These are phyloP conservation scores for Solanum hybrid DNA, from an alignment of 305 asterid species.

Conservation along the genomic window DNA sequence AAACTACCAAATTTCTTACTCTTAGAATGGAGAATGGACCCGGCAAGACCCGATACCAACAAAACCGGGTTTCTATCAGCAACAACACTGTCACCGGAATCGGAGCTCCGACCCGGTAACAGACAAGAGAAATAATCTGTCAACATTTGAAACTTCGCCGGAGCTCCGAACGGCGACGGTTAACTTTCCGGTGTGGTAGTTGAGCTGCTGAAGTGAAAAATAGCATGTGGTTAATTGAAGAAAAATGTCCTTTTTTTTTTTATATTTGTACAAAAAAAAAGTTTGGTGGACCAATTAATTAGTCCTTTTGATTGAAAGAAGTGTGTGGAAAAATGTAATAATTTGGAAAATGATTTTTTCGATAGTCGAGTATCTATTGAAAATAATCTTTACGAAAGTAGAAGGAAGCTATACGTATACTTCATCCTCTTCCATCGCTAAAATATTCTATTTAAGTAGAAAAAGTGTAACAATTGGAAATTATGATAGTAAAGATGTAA, in stretches of 20 bases:
- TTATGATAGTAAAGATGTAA: neutral
- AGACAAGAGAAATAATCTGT: conserved; percentile 8
- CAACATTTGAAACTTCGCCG: neutral
- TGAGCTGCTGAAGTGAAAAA: neutral
- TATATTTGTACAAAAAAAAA: neutral
- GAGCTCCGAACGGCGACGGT: conserved; percentile 3
- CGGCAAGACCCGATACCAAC: conserved; percentile 59
- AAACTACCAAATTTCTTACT: conserved; percentile 39
- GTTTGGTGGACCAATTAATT: neutral
- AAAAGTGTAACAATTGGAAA: neutral
- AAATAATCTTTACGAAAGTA: neutral
- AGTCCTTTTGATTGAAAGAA: neutral
- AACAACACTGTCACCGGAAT: conserved; percentile 10
- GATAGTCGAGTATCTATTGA: accelerated
- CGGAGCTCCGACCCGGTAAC: conserved; percentile 17
- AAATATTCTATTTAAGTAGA: too few relatives aligned
- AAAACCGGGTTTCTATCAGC: conserved; percentile 74
- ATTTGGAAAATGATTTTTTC: neutral
- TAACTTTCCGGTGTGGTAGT: neutral
- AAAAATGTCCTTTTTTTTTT: neutral
- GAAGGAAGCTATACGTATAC: too few relatives aligned
- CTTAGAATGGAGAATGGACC: conserved; percentile 68
- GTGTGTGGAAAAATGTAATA: neutral
- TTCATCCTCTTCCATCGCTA: neutral
- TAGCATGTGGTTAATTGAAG: neutral